Conservation (phyloP, 2,329 filamentous ascomycete genomes). For the Cladosporium sp. region DNA sequence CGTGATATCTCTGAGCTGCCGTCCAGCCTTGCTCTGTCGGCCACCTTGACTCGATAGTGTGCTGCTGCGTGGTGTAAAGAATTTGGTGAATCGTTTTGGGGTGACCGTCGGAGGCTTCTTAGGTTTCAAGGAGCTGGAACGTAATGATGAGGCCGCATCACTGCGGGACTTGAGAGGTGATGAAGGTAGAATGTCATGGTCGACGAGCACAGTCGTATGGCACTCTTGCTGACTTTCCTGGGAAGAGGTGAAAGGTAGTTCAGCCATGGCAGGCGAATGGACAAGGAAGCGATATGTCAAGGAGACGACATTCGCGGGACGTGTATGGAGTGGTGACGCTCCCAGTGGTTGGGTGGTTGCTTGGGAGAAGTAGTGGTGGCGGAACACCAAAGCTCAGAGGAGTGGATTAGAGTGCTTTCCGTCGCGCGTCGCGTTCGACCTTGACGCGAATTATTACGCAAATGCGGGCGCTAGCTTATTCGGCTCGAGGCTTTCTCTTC, state of each 20-base stretch:
- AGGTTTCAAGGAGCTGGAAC: slow-evolving; percentile 33
- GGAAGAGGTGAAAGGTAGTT: slow-evolving; percentile 26
- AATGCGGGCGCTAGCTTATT: not conserved
- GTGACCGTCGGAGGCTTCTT: slow-evolving; percentile 48
- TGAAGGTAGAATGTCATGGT: slow-evolving; percentile 31
- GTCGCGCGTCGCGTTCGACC: not conserved
- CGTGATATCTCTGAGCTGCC: slow-evolving; percentile 49
- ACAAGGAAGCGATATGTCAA: not conserved
- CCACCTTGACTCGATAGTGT: slow-evolving; percentile 26
- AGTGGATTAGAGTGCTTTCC: not conserved
- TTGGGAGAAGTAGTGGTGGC: not conserved
- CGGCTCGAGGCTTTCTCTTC: too few species aligned
- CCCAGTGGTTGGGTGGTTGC: not conserved
- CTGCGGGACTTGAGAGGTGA: slow-evolving; percentile 21
- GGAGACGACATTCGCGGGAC: not conserved
- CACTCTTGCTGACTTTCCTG: slow-evolving; percentile 31
- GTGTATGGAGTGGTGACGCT: not conserved
- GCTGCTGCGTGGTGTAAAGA: slow-evolving; percentile 45
- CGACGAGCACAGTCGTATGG: slow-evolving; percentile 20
- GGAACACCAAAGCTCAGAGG: not conserved
- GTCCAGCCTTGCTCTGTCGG: slow-evolving; percentile 36
- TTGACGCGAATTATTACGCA: not conserved
- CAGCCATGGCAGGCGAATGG: slow-evolving; percentile 21
- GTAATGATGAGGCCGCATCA: not conserved
- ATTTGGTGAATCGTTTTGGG: slow-evolving; percentile 48